Conservation (phyloP, 2,329 filamentous ascomycete species). For the Colletotrichum siamense region DNA sequence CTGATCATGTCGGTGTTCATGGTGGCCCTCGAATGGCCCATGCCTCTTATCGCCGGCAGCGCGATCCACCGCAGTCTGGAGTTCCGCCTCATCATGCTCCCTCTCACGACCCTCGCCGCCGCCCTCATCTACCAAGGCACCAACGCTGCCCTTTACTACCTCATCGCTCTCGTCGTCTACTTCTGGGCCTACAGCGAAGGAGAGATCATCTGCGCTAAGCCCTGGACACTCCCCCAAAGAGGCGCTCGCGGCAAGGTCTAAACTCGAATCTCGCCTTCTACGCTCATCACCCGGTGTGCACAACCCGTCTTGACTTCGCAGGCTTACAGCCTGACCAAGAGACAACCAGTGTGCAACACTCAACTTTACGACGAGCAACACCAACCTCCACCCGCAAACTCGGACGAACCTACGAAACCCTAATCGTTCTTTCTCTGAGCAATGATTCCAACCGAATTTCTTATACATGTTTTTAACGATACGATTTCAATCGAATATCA, state of each 20-base stretch:
- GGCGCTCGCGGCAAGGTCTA: constrained; percentile 31
- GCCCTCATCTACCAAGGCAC: constrained; percentile 90
- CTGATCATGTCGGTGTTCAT: constrained; percentile 79
- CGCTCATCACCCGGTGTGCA: neutral
- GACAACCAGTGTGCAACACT: neutral
- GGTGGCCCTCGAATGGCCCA: constrained; percentile 90
- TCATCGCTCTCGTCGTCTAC: constrained; percentile 84
- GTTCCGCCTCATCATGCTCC: constrained; percentile 81
- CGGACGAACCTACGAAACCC: constrained; percentile 6
- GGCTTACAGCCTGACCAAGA: neutral
- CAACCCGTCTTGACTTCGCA: constrained; percentile 2
- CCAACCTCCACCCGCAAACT: neutral
- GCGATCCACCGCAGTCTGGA: constrained; percentile 87
- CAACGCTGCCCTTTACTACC: constrained; percentile 90
- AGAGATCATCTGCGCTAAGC: constrained; percentile 77
- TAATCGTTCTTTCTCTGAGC: constrained; percentile 14
- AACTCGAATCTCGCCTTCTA: neutral
- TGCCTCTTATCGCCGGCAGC: constrained; percentile 78
- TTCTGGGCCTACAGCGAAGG: constrained; percentile 98
- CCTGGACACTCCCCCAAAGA: constrained; percentile 72
- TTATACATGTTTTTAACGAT: constrained; percentile 17
- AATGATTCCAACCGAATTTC: constrained; percentile 3
- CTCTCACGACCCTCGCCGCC: constrained; percentile 76
- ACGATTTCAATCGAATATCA: constrained; percentile 10
- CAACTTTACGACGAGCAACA: neutral